Base-by-base conservation (phyloP, 148 eudicot species). In the Chenopodium berlandieri region DNA sequence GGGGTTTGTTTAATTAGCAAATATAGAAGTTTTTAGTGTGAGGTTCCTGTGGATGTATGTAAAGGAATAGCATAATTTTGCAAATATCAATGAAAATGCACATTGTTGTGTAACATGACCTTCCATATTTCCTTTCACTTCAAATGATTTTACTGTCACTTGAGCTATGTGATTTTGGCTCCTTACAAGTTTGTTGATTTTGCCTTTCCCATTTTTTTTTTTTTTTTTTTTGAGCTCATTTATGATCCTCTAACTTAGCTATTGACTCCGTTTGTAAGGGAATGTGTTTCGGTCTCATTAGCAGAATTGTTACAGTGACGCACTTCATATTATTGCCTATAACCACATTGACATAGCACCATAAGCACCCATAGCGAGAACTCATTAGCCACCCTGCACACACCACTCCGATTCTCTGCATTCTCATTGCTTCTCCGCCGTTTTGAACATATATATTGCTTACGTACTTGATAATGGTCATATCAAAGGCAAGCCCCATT, bases 11-110 rank as follows among this genome's bases (percentile, higher is more conserved):
- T 70, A 34, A 76, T 80, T 40, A 75, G 78, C 79, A 73, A 77
- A 37, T 73, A 10, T 78, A 85, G 84, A 75, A 65, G 70, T 47
- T 77, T 54, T 66, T 81, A 58, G 70, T 78, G 86, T 78, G 82
- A 60, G 70, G 52, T 77, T 64, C 78, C 40, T 84, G 48, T 64
- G 64, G 34, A 23, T 85, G 80, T 82, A 68, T 84, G 86, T 81
- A 85, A 40, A 81, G 81, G 79, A 68, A 65, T 60, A 78, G 75
- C 81, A 74, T 72, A 75, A 27, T 74, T 76, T 69, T 75, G 69
- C 75, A 74, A 74, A 68, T 83, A 79, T 79, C 63, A 75, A 71
- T 83, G 82, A 71, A 20, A 79, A 75, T 79, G 50, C 60, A 25
- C n/a, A 79, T 83, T 83, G 63, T 83, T 44, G 79, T 75, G 75